phyloP scores from a whole-genome alignment of 2,329 filamentous ascomycete species.

The Apiospora rasikravindrae region DNA sequence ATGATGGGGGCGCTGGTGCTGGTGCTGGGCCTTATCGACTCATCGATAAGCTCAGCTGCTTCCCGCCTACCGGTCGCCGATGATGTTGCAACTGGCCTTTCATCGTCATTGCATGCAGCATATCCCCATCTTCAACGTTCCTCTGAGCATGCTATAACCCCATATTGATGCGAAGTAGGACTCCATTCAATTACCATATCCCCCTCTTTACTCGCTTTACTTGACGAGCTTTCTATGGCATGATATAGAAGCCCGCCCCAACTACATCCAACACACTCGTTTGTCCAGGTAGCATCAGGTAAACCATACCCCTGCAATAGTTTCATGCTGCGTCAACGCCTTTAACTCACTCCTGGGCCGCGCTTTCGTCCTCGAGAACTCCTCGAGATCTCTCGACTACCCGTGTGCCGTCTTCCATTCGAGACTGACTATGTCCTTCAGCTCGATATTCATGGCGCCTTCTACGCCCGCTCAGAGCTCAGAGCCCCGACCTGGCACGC shows the following conservation, averaged over 20 bases:
- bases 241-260: conserved; percentile 4
- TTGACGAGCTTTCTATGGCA: not conserved
- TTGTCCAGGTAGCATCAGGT: conserved; percentile 15
- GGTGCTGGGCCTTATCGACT: not conserved
- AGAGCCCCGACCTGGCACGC: conserved; percentile 33
- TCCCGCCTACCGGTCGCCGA: not conserved
- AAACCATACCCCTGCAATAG: conserved; percentile 16
- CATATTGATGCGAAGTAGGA: not conserved
- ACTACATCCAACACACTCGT: conserved; percentile 9
- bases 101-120: not conserved
- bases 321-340: conserved; percentile 6
- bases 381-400: not conserved
- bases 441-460: conserved; percentile 33
- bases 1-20: not conserved
- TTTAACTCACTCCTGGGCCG: not conserved
- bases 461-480: conserved; percentile 29
- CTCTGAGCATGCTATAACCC: not conserved
- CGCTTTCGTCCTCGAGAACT: not conserved
- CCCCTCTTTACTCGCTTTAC: not conserved
- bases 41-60: not conserved
- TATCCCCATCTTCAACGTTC: not conserved
- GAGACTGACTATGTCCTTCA: conserved; percentile 18
- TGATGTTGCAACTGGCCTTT: conserved; percentile 5
- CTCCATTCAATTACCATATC: not conserved
- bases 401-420: not conserved